These are phyloP conservation scores for Chlorella sorokiniana DNA, from an alignment of 139 green algal species.

Conservation along the genomic window DNA sequence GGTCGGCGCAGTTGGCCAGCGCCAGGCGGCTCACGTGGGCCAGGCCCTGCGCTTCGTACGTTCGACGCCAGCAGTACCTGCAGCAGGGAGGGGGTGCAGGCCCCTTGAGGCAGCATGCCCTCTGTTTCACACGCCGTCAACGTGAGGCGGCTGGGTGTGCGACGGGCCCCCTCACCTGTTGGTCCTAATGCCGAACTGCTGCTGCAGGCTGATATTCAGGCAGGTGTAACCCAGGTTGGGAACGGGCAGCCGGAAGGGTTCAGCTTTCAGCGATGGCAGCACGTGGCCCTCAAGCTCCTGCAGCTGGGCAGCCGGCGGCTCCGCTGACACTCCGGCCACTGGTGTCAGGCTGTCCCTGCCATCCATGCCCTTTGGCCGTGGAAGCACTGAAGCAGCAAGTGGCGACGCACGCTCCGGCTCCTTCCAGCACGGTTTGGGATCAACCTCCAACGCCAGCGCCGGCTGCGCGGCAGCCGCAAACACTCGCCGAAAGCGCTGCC, in stretches of 20 bases:
- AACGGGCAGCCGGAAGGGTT: slow-evolving; percentile 28
- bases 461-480: no score
- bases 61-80: slow-evolving; percentile 23
- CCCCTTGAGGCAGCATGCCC: neutral
- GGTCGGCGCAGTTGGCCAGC: slow-evolving; percentile 60
- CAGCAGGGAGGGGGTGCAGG: neutral
- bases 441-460: no score
- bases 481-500: no score
- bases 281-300: no score
- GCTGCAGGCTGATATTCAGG: slow-evolving; percentile 58
- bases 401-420: no score
- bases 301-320: neutral
- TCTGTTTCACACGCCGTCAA: neutral
- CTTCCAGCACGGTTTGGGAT: no score
- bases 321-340: neutral
- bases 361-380: no score
- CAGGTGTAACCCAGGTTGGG: slow-evolving; percentile 77
- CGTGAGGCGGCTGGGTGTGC: neutral
- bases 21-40: slow-evolving; percentile 51
- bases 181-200: slow-evolving; percentile 53
- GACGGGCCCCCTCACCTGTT: slow-evolving; percentile 34
- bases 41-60: slow-evolving; percentile 53
- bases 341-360: no score
- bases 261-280: neutral
- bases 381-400: no score